These are phyloP conservation scores for Dothistroma pini DNA, from an alignment of 2,329 filamentous ascomycete genomes.

Conservation along the genomic window DNA sequence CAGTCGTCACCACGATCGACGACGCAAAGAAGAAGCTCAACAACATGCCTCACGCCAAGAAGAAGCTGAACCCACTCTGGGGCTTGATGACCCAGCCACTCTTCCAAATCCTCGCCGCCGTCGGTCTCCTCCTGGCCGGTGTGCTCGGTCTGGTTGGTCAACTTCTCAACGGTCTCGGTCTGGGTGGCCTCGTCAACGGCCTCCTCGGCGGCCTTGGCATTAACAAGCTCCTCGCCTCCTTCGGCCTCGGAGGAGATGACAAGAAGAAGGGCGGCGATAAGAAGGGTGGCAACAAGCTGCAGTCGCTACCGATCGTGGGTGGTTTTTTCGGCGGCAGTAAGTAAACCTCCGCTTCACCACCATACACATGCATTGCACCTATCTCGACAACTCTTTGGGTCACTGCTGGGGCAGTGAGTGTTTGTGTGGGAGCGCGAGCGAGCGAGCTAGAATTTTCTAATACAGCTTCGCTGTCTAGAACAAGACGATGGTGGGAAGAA, in stretches of 20 bases:
- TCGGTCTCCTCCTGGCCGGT: conserved; percentile 76
- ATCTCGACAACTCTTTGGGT: not conserved
- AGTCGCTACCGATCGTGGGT: conserved; percentile 45
- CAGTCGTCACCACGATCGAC: conserved; percentile 79
- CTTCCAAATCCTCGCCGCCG: conserved; percentile 87
- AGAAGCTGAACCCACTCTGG: conserved; percentile 90
- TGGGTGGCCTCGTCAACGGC: conserved; percentile 76
- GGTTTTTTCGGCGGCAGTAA: conserved; percentile 46
- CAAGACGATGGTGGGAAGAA: conserved; percentile 1
- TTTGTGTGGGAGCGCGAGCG: not conserved
- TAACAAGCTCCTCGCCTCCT: conserved; percentile 67
- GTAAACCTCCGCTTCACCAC: conserved; percentile 24
- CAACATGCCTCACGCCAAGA: conserved; percentile 92
- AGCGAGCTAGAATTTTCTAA: conserved; percentile 10
- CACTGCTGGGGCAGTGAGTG: conserved; percentile 2
- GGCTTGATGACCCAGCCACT: conserved; percentile 76
- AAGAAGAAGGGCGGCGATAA: conserved; percentile 44
- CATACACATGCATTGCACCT: not conserved
- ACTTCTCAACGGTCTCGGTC: conserved; percentile 73
- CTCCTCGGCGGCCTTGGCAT: conserved; percentile 74
- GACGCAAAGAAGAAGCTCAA: conserved; percentile 83
- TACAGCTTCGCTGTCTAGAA: conserved; percentile 5
- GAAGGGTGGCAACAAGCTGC: conserved; percentile 36
- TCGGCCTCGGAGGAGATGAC: conserved; percentile 60
- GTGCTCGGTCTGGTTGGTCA: conserved; percentile 81